Conservation (phyloP, 2,329 filamentous ascomycete genomes). For the Phyllosticta paracitricarpa region DNA sequence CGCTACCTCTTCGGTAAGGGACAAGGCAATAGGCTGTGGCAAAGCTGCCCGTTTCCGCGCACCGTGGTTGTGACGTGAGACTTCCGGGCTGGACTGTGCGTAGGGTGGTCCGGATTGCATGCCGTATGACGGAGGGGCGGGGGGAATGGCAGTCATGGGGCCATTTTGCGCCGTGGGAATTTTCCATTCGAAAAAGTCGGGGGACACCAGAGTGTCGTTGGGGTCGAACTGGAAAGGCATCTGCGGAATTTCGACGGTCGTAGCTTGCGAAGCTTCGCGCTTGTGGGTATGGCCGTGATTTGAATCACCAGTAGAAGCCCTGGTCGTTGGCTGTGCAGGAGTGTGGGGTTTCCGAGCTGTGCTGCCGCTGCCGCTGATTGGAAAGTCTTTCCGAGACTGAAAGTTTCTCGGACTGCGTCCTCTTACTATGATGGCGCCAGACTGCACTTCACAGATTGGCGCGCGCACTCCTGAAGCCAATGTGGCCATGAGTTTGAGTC, state of each 20-base stretch:
- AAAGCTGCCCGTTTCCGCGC: conserved; percentile 4
- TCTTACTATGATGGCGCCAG: conserved; percentile 85
- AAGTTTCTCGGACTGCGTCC: conserved; percentile 92
- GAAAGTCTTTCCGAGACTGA: conserved; percentile 85
- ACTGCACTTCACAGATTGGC: conserved; percentile 72
- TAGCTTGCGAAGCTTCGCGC: conserved; percentile 16
- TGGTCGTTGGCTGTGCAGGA: conserved; percentile 22
- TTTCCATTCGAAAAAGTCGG: conserved; percentile 37
- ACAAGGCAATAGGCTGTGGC: conserved; percentile 42
- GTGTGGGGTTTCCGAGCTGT: conserved; percentile 56
- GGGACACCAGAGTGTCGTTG: conserved; percentile 30
- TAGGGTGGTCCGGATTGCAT: conserved; percentile 31
- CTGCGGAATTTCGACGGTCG: conserved; percentile 25
- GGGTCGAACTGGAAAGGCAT: conserved; percentile 33
- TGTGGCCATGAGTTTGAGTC: conserved; percentile 76
- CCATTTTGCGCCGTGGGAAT: conserved; percentile 24
- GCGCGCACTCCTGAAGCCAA: conserved; percentile 75
- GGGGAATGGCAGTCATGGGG: conserved; percentile 35
- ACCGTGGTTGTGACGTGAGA: conserved; percentile 14
- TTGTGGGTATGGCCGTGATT: conserved; percentile 18
- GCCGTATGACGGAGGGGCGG: conserved; percentile 26
- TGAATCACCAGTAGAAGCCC: conserved; percentile 25
- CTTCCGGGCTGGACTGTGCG: conserved; percentile 44
- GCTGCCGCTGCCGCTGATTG: conserved; percentile 67
- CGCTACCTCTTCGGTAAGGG: conserved; percentile 46